Evolutionary conservation across 2,329 filamentous ascomycete genomes (phyloP), one percentile per base, ranked within the genome.

Genomic region (Colletotrichum sp.): DNA sequence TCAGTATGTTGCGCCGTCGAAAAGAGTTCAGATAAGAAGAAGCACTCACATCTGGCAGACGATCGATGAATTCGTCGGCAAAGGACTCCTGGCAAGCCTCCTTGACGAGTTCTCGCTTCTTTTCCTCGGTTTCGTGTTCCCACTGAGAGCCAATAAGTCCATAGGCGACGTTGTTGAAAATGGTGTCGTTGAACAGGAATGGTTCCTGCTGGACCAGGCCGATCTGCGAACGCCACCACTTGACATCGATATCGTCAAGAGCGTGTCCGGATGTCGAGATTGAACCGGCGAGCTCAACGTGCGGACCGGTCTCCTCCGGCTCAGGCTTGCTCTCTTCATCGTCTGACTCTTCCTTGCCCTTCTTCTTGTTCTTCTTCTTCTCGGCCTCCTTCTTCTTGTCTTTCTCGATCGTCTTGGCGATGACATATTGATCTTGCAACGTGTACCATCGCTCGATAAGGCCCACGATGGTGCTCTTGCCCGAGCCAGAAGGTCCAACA

Each of bases 401-500:
- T 79, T 87, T 86, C 77, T 88, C 88, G 52, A 88, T 83, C 5
- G 88, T 85, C 81, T 88, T 89, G 16, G 86, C 87, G 32, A 92
- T 87, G n/a, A 87, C 79, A 71, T 89, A 84, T 75, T 92, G 88
- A 8, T 89, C 86, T 44, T 89, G 85, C 1, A 93, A 86, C 3
- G 91, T 90, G 81, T 95, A 95, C 93, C 93, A 95, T 36, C 93
- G 87, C 80, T 95, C 92, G 5, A 95, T 86, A 4, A 96, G 84
- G 0, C 92, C 93, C 1, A 95, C 91, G 30, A 95, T 91, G 0
- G 94, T 96, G 67, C 92, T 94, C 82, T 96, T 96, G 1, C 94
- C 94, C 6, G 90, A 92, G 0, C 94, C 94, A 4, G 92, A 94
- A 1, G 93, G 90, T 0, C 94, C 94, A 24, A 96, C 94, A 21